Percentiles rank a stretch among this genome's conserved stretches.
Evolutionary conservation across 306 rosid species (phyloP).

Genomic region (Vachellia collinsii): DNA sequence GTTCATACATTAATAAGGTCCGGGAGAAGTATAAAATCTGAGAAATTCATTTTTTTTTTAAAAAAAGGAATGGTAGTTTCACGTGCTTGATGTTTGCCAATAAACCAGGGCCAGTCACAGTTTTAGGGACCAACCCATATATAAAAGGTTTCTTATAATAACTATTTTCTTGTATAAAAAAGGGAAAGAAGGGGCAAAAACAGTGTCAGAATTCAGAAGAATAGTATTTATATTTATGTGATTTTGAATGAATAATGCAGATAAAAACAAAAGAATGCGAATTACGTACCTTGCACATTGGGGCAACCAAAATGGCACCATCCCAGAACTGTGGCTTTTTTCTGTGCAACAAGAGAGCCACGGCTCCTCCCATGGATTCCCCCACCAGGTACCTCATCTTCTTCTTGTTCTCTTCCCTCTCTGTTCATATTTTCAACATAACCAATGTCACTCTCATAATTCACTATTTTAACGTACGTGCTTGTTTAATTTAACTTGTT

Average conservation of each 20-base stretch:
- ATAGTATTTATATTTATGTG: no score
- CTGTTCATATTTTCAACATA: slow-evolving; percentile 37
- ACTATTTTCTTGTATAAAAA: background rate
- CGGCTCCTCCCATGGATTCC: slow-evolving; percentile 98
- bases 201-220: background rate
- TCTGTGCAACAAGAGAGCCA: slow-evolving; percentile 68
- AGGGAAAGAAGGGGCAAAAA: background rate
- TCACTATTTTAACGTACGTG: background rate
- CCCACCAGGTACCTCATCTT: slow-evolving; percentile 78
- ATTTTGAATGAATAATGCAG: background rate
- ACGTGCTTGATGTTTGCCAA: background rate
- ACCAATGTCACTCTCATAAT: background rate
- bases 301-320: slow-evolving; percentile 89
- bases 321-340: slow-evolving; percentile 79
- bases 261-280: background rate
- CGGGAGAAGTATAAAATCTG: no score
- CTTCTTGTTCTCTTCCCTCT: slow-evolving; percentile 55
- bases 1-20: no score
- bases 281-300: slow-evolving; percentile 86
- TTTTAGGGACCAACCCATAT: background rate
- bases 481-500: no score
- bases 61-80: background rate
- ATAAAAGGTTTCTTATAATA: background rate
- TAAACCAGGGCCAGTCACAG: background rate
- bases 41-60: no score